Conservation (phyloP, 495 filamentous ascomycete species). For the Letharia columbiana region DNA sequence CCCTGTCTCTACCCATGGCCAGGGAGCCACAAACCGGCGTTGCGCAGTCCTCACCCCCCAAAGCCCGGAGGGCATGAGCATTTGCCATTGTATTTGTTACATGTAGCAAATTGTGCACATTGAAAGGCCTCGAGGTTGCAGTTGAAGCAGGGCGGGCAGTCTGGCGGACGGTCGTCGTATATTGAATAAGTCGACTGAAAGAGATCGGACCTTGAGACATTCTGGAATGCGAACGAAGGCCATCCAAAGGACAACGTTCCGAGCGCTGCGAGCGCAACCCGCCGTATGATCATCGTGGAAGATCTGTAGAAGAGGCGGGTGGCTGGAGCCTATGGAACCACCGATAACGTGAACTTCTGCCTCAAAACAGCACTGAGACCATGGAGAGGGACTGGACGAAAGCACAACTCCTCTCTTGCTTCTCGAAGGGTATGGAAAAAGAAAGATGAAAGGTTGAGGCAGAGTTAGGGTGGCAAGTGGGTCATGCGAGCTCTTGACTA, state of each 20-base stretch:
- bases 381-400: not conserved
- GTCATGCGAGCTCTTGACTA: not conserved
- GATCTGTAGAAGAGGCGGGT: not conserved
- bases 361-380: not conserved
- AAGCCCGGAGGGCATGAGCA: slow-evolving; percentile 87
- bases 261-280: slow-evolving; percentile 16
- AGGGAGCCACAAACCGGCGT: slow-evolving; percentile 85
- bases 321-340: slow-evolving; percentile 10
- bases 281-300: slow-evolving; percentile 21
- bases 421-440: not conserved
- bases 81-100: slow-evolving; percentile 79
- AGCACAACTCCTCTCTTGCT: not conserved
- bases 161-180: slow-evolving; percentile 49
- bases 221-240: slow-evolving; percentile 19
- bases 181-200: slow-evolving; percentile 34
- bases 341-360: not conserved
- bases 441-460: not conserved
- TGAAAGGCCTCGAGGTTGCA: slow-evolving; percentile 86
- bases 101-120: slow-evolving; percentile 79
- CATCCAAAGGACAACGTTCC: slow-evolving; percentile 13
- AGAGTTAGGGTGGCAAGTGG: not conserved
- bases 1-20: slow-evolving; percentile 64
- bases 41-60: slow-evolving; percentile 87
- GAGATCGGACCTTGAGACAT: slow-evolving; percentile 20
- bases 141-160: slow-evolving; percentile 80